phyloP scores from a whole-genome alignment of 352 stramenopile genomes.

The Phytophthora crassamura region DNA sequence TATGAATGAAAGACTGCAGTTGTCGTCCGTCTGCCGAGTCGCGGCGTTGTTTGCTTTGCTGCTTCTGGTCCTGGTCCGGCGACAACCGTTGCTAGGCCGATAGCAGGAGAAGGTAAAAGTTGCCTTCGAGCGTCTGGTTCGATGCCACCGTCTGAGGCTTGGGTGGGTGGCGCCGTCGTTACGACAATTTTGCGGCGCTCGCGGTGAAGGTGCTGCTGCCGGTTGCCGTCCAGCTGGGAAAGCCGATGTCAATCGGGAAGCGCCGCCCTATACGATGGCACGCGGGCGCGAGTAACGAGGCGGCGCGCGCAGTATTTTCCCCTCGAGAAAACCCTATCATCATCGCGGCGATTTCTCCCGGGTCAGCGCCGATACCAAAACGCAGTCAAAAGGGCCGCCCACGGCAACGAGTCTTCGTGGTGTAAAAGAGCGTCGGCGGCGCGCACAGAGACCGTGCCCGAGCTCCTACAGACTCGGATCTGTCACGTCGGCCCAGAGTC shows the following conservation, averaged over 20 bases:
- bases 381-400: background rate
- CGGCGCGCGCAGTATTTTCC: conserved; percentile 32
- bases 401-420: conserved; percentile 4
- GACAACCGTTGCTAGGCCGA: conserved; percentile 9
- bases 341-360: conserved; percentile 10
- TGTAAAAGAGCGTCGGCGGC: conserved; percentile 32
- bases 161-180: conserved; percentile 7
- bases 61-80: conserved; percentile 38
- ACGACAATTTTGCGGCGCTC: background rate
- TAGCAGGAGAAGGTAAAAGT: background rate
- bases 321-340: conserved; percentile 25
- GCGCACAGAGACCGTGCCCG: conserved; percentile 24
- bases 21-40: conserved; percentile 22
- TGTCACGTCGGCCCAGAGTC: conserved; percentile 15
- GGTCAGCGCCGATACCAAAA: conserved; percentile 1
- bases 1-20: background rate
- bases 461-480: conserved; percentile 30
- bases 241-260: conserved; percentile 32
- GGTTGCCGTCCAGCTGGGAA: conserved; percentile 34
- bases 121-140: too few species aligned
- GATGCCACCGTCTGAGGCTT: conserved; percentile 17
- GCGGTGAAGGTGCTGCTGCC: conserved; percentile 18
- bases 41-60: conserved; percentile 20
- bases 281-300: conserved; percentile 41
- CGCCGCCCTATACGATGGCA: conserved; percentile 36